These are phyloP conservation scores for Marsdenia floribunda DNA, from an alignment of 257 asterid genomes.

Conservation along the genomic window DNA sequence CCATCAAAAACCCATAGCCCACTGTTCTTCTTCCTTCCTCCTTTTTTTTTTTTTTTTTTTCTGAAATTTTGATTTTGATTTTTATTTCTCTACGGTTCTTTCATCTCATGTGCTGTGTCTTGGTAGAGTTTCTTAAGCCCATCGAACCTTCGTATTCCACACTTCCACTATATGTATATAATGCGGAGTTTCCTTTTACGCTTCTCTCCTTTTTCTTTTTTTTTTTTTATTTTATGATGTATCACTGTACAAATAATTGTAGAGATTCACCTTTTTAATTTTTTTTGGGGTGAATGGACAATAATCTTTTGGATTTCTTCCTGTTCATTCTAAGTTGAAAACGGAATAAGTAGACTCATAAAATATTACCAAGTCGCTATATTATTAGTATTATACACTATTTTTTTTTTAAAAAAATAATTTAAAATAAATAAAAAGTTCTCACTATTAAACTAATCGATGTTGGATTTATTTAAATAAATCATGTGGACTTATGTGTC, in stretches of 20 bases:
- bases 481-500: too few species aligned
- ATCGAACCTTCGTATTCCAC: constrained; percentile 5
- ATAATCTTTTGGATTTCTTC: not conserved
- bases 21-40: not conserved
- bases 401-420: too few species aligned
- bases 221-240: not conserved
- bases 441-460: too few species aligned
- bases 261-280: not conserved
- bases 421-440: too few species aligned
- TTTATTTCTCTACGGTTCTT: not conserved
- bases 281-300: not conserved
- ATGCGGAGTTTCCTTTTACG: not conserved
- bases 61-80: too few species aligned
- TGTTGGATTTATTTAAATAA: too few species aligned
- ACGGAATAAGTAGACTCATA: not conserved
- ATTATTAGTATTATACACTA: too few species aligned
- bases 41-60: too few species aligned
- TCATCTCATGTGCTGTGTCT: constrained; percentile 3
- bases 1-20: constrained; percentile 1
- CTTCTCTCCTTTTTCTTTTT: too few species aligned
- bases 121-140: not conserved
- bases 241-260: not conserved
- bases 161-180: not conserved
- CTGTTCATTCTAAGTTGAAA: not conserved
- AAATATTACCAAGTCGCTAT: too few species aligned